Evolutionary conservation across 139 green algal species (phyloP).

Genomic region (Coccomyxa sp.): DNA sequence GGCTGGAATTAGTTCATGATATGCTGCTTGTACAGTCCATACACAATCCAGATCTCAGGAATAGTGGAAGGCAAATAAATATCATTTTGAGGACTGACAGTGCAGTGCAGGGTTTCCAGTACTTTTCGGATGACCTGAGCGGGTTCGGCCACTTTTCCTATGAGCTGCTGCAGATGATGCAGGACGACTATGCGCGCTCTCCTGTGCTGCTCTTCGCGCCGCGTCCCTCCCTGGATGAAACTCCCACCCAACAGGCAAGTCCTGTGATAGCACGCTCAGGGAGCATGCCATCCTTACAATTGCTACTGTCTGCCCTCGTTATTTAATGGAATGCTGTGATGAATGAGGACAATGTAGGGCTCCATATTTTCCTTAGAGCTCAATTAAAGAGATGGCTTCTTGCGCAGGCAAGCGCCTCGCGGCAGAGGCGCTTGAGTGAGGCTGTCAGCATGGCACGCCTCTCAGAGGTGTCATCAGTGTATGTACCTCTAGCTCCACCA

Average conservation of each 20-base stretch:
- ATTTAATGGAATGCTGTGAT: no score
- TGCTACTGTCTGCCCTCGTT: no score
- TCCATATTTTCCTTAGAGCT: no score
- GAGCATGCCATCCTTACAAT: neutral
- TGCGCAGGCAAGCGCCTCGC: neutral
- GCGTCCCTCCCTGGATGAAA: neutral
- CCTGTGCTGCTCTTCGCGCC: conserved; percentile 44
- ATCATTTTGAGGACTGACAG: no score
- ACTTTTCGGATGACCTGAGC: conserved; percentile 50
- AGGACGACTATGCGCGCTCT: conserved; percentile 36
- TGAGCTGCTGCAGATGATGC: conserved; percentile 33
- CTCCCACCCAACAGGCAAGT: neutral
- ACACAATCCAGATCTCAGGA: neutral
- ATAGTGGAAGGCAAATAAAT: neutral
- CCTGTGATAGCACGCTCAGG: neutral
- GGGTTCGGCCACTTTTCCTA: conserved; percentile 41
- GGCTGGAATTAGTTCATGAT: neutral
- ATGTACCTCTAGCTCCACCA: neutral
- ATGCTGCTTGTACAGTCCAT: neutral
- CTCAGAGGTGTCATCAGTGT: neutral
- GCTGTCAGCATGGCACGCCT: neutral
- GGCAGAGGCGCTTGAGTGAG: neutral
- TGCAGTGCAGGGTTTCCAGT: conserved; percentile 45
- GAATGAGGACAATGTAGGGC: no score
- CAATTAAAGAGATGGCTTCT: neutral